Base-by-base conservation (phyloP, 257 asterid genomes). In the Cruciata laevipes region DNA sequence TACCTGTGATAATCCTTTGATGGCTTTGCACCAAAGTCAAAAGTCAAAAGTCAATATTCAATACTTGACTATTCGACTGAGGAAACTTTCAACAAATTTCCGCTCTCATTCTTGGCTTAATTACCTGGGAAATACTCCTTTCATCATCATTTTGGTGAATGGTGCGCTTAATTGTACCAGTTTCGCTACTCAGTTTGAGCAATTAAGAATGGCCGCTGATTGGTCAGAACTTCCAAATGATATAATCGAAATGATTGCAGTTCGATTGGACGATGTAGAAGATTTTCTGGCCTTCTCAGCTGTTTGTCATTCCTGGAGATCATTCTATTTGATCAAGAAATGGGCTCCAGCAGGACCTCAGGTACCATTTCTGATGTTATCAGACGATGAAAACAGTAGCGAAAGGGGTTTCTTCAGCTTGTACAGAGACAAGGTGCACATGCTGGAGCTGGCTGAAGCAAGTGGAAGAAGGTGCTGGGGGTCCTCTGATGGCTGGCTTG, bases 221-320 rank as follows among this genome's bases (percentile, higher is more conserved):
- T 78, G 83, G 83, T 71, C 75, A 11, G 27, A 65, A 37, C 75
- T 79, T 65, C 80, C 80, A 40, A 42, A 71, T 30, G 83, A 75
- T 33, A 71, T 75, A 2, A 16, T 64, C 37, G 67, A 38, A 52
- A 65, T 42, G 65, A 68, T 79, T 44, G 75, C 69, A 40, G 66
- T 60, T 53, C 63, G 44, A 23, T 65, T 78, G 63, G 47, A 58
- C 35, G 74, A 68, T 18, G 59, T 72, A 38, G 77, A 68, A 42
- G 80, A 79, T 72, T 75, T 75, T 63, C 32, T 75, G 25, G 73
- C 83, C 21, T 77, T 84, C 69, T 79, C 89, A 44, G 81, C 84
- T 25, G 86, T 79, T 49, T 84, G 89, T 67, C 55, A 53, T 68
- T 75, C 77, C 23, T 81, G 84, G 88, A 61, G 79, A 62, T 76